phyloP scores from a whole-genome alignment of 768 basidiomycete genomes.

The Hypsizygus marmoreus region DNA sequence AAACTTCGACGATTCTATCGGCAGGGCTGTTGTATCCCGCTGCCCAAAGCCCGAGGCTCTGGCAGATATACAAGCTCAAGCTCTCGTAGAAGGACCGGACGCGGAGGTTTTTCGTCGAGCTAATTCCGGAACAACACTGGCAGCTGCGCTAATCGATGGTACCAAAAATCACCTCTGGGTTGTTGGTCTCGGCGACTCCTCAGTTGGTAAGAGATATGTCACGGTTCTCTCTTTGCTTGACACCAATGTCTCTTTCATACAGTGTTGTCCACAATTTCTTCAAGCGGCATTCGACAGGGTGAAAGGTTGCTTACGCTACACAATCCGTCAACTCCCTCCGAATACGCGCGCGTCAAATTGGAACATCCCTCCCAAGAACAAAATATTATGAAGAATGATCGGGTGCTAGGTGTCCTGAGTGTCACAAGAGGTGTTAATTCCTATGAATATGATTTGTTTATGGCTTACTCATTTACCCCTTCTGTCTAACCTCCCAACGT shows the following conservation, averaged over 20 bases:
- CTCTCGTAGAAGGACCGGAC: conserved; percentile 1
- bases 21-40: background rate
- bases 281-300: background rate
- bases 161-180: background rate
- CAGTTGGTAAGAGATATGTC: background rate
- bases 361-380: background rate
- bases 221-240: background rate
- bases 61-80: background rate
- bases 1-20: background rate
- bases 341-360: background rate
- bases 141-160: conserved; percentile 3
- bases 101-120: background rate
- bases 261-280: background rate
- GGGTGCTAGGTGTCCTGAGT: background rate
- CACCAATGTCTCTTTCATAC: background rate
- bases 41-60: conserved; percentile 1
- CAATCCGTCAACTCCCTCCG: background rate
- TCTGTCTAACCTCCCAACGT: background rate
- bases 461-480: background rate
- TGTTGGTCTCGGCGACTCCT: conserved; percentile 4
- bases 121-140: background rate
- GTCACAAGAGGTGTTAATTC: background rate
- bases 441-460: background rate
- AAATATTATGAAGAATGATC: background rate
- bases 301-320: conserved; percentile 1